Evolutionary conservation across 306 rosid species (phyloP), one percentile per base, ranked within the genome.

Genomic region (Castanea mollissima): DNA sequence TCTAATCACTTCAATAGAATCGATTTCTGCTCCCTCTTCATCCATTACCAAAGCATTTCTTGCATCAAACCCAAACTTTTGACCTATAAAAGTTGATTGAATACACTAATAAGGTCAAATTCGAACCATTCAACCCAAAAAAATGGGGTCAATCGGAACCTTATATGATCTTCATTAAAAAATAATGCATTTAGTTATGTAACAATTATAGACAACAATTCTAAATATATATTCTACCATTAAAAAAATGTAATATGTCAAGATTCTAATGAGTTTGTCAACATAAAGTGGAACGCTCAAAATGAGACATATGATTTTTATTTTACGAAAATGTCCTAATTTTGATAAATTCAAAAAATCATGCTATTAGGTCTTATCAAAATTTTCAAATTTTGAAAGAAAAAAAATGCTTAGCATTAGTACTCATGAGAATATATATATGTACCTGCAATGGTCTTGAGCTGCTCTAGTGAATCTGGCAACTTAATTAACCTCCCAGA

Each of bases 11-110:
- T 91, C 92, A 78, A 91, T 78, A 6, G 86, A 85, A 51, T 94
- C 97, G 60, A 94, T 86, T 71, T 89, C 92, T 49, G 97, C 87
- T 44, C 97, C 98, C 80, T 77, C 92, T 86, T 87, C 97, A 86
- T 94, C 85, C 25, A 89, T 87, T 78, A 94, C 83, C 76, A 71
- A 63, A 44, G 86, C 52, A 72, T 85, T 83, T 73, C 74, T 79
- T 69, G 85, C 85, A 87, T 91, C 91, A 54, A 91, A 79, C 74
- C 88, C 90, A 63, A 94, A 84, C 78, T 82, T 92, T 56, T 89
- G 88, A 81, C 95, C 98, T 92, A 82, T 88, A 60, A 21, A 59
- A 76, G 73, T 71, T 62, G 25, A 77, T 31, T 75, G 35, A 69
- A 63, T 19, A 38, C 34, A 55, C 62, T 78, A 68, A 55, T 56